Percentiles rank a stretch among this genome's conserved stretches.
Conservation (phyloP, 345 rosid genomes). For the Trapa bicornis region DNA sequence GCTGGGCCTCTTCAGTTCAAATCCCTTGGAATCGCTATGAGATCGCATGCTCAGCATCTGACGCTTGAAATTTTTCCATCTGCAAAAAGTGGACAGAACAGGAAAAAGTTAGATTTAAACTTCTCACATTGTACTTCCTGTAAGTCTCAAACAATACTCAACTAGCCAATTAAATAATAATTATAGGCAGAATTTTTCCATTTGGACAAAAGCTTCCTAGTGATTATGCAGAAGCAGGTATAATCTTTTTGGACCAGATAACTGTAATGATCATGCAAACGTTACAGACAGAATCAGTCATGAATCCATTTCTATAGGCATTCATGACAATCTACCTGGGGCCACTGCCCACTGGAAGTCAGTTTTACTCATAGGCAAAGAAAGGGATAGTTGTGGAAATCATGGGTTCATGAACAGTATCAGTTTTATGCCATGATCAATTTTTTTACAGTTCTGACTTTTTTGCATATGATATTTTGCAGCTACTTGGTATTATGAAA, state of each 20-base stretch:
- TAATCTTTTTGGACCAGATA: too few relatives aligned
- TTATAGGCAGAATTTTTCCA: background rate
- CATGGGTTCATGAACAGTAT: too few relatives aligned
- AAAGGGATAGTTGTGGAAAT: background rate
- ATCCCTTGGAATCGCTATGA: constrained; percentile 87
- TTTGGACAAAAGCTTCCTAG: background rate
- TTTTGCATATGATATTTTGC: too few relatives aligned
- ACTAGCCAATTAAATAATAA: background rate
- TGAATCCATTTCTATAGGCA: too few relatives aligned
- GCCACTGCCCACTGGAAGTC: too few relatives aligned
- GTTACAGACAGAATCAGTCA: too few relatives aligned
- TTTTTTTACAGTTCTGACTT: too few relatives aligned
- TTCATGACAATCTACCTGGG: too few relatives aligned
- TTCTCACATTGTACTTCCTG: background rate
- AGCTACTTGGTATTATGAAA: too few relatives aligned
- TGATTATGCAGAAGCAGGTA: background rate
- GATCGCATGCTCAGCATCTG: constrained; percentile 84
- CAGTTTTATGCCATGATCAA: too few relatives aligned
- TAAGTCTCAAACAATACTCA: background rate
- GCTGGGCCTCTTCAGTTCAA: constrained; percentile 73
- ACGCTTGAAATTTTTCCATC: constrained; percentile 91
- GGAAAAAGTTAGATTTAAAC: background rate
- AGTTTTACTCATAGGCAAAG: too few relatives aligned
- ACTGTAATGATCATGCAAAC: too few relatives aligned
- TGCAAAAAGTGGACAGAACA: constrained; percentile 9